phyloP scores from a whole-genome alignment of 805 yeast genomes.

The Myxozyma kluyveri region DNA sequence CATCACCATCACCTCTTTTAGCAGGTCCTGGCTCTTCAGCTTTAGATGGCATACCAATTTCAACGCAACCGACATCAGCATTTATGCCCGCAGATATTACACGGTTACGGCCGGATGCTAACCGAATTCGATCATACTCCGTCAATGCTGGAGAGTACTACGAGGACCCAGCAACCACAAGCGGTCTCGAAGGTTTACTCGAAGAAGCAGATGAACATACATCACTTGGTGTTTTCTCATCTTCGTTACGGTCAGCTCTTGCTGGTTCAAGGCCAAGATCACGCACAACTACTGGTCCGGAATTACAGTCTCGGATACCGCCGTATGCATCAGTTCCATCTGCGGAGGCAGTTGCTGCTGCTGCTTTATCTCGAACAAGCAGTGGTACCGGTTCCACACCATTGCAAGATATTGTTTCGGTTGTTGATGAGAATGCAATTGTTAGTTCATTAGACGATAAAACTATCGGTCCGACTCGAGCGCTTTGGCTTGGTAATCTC shows the following conservation, averaged over 20 bases:
- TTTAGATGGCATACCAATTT: too few relatives aligned
- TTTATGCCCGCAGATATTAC: slow-evolving; percentile 17
- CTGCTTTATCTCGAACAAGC: not conserved
- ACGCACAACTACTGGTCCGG: slow-evolving; percentile 27
- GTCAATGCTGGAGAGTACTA: slow-evolving; percentile 26
- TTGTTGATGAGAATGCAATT: slow-evolving; percentile 19
- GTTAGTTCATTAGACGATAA: slow-evolving; percentile 57
- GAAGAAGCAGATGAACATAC: slow-evolving; percentile 25
- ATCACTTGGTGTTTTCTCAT: slow-evolving; percentile 5
- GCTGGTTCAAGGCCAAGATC: slow-evolving; percentile 23
- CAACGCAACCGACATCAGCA: too few relatives aligned
- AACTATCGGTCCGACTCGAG: slow-evolving; percentile 69
- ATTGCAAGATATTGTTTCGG: slow-evolving; percentile 19
- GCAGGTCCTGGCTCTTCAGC: slow-evolving; percentile 7
- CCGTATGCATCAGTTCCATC: not conserved
- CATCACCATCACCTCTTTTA: slow-evolving; percentile 2
- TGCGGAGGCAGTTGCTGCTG: not conserved
- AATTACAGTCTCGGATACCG: slow-evolving; percentile 15
- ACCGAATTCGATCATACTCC: slow-evolving; percentile 31
- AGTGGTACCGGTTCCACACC: not conserved
- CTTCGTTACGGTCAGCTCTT: not conserved
- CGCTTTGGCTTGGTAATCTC: slow-evolving; percentile 73
- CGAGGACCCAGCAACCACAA: slow-evolving; percentile 13
- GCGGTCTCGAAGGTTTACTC: slow-evolving; percentile 17
- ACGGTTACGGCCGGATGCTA: slow-evolving; percentile 24